These are phyloP conservation scores for Fraxinus sp. DNA, from an alignment of 305 asterid species.

Conservation along the genomic window DNA sequence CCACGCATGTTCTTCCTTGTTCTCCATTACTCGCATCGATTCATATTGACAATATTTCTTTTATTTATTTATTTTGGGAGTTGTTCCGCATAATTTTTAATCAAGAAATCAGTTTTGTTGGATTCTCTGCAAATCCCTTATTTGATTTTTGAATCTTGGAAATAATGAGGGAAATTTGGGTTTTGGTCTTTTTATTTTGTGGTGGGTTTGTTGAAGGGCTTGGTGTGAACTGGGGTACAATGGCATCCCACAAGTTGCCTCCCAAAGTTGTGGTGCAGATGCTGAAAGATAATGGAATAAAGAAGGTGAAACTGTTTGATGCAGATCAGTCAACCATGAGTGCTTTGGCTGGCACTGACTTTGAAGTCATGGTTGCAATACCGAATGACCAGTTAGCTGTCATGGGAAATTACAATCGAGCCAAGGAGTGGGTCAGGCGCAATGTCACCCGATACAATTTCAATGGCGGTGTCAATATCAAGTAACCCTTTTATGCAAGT, in stretches of 20 bases:
- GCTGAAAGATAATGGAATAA: conserved; percentile 74
- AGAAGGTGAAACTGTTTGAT: conserved; percentile 80
- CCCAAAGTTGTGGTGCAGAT: conserved; percentile 75
- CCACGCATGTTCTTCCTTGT: neutral
- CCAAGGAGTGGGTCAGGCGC: conserved; percentile 72
- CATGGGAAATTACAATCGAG: conserved; percentile 60
- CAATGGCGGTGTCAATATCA: conserved; percentile 81
- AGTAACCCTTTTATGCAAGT: conserved; percentile 31
- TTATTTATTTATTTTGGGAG: neutral
- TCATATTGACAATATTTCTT: neutral
- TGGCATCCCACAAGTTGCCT: conserved; percentile 76
- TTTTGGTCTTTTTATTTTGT: conserved; percentile 16
- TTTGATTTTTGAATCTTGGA: conserved; percentile 13
- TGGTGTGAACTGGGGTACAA: conserved; percentile 96
- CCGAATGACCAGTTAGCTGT: conserved; percentile 76
- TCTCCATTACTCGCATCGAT: neutral
- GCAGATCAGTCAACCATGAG: conserved; percentile 70
- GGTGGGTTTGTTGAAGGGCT: conserved; percentile 46
- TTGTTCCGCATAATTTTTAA: neutral
- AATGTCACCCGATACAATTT: conserved; percentile 65
- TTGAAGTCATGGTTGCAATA: conserved; percentile 90
- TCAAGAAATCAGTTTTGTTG: neutral
- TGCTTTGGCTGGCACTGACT: conserved; percentile 65
- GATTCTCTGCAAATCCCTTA: neutral
- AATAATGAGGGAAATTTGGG: conserved; percentile 29